Conservation (phyloP, 345 rosid genomes). For the Eucalyptus curtisii region DNA sequence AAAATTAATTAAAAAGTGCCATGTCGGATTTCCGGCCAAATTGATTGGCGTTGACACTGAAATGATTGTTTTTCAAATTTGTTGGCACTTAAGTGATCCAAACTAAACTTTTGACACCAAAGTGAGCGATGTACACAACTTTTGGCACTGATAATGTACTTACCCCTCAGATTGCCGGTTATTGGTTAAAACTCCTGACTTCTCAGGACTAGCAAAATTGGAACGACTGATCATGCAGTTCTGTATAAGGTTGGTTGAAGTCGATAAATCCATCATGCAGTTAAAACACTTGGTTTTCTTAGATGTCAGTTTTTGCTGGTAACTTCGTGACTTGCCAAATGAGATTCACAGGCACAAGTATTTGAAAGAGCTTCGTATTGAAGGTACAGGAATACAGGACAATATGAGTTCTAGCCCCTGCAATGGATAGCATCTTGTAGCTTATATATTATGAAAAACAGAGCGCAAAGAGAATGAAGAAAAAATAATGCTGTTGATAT, state of each 20-base stretch:
- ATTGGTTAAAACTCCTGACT: background rate
- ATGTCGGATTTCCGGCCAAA: too few relatives aligned
- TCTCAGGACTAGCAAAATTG: background rate
- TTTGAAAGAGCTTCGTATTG: background rate
- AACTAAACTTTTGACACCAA: too few relatives aligned
- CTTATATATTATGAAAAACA: too few relatives aligned
- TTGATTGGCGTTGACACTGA: too few relatives aligned
- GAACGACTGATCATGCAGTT: background rate
- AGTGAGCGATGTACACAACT: too few relatives aligned
- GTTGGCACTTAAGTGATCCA: too few relatives aligned
- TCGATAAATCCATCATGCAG: background rate
- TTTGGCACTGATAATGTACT: too few relatives aligned
- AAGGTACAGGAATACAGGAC: accelerated
- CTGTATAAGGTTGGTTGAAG: accelerated
- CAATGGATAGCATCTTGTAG: background rate
- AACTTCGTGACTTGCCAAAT: background rate
- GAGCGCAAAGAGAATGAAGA: background rate
- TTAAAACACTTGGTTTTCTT: background rate
- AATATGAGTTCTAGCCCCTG: background rate
- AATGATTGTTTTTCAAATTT: too few relatives aligned
- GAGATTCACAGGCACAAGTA: background rate
- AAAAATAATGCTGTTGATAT: background rate
- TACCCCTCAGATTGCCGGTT: too few relatives aligned
- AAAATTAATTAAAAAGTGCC: too few relatives aligned
- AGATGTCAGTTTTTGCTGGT: background rate